phyloP scores from a whole-genome alignment of 129 eudicot species.

The Flaveria linearis region DNA sequence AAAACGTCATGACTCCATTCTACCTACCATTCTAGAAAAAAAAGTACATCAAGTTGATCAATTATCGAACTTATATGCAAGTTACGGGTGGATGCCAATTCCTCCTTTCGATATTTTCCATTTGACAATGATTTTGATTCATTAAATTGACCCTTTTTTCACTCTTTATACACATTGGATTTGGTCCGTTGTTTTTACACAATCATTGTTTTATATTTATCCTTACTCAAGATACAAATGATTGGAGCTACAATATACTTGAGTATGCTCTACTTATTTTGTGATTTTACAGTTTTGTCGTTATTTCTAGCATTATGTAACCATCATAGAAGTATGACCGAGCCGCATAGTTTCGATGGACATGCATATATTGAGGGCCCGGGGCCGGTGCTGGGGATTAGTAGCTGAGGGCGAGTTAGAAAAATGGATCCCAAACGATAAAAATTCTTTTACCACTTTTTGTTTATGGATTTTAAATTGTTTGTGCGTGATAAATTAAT shows the following conservation, averaged over 20 bases:
- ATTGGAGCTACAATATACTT: no score
- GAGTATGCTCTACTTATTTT: background rate
- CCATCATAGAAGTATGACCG: background rate
- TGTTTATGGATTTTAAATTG: no score
- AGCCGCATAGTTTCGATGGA: background rate
- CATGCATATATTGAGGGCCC: no score
- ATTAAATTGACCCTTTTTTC: background rate
- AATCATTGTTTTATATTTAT: background rate
- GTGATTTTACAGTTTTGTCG: background rate
- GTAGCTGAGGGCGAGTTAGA: no score
- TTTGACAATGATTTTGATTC: constrained; percentile 12
- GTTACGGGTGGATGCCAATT: constrained; percentile 30
- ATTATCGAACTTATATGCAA: constrained; percentile 21
- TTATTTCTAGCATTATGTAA: background rate
- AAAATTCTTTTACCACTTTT: no score
- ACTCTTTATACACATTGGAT: background rate
- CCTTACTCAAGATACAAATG: no score
- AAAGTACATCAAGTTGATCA: constrained; percentile 34
- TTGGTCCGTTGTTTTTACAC: background rate
- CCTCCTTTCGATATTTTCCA: background rate
- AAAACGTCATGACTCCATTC: constrained; percentile 17
- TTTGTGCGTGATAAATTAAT: no score
- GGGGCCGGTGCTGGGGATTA: no score
- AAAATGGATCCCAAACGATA: no score
- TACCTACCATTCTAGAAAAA: constrained; percentile 23